Evolutionary conservation across 1,284 basidiomycete species (phyloP).

Genomic region (Wallemia ichthyophaga): DNA sequence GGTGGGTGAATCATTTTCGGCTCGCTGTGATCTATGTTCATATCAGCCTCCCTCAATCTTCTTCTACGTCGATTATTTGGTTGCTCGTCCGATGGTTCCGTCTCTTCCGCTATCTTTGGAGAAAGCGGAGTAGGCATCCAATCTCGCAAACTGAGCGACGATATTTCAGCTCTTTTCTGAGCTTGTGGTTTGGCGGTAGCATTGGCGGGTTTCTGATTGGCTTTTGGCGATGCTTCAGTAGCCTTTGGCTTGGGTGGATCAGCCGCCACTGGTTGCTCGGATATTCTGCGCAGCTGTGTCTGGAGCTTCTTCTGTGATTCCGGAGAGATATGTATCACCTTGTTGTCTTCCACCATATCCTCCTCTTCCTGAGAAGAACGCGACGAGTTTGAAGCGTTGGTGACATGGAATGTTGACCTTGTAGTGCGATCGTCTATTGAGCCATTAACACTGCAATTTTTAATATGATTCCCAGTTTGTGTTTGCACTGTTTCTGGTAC

Average conservation of each 20-base stretch:
- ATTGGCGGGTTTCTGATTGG: background rate
- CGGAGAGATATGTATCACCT: background rate
- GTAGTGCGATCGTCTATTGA: background rate
- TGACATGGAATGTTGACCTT: background rate
- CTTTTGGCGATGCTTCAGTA: background rate
- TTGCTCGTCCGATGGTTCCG: background rate
- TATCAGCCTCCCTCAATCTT: background rate
- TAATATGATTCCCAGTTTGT: no score
- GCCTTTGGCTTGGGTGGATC: background rate
- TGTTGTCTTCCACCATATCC: background rate
- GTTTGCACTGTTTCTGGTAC: no score
- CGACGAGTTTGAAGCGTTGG: background rate
- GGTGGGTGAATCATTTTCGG: background rate
- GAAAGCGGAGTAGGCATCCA: background rate
- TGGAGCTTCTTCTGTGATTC: background rate
- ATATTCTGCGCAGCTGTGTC: background rate
- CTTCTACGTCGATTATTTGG: background rate
- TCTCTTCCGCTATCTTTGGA: background rate
- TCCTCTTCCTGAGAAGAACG: background rate
- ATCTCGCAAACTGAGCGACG: background rate
- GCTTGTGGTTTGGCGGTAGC: background rate
- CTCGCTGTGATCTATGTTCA: background rate
- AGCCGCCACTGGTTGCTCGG: background rate
- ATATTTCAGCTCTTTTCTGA: background rate
- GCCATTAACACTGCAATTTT: background rate